Conservation (phyloP, 2,329 filamentous ascomycete genomes). For the Clonostachys chloroleuca region DNA sequence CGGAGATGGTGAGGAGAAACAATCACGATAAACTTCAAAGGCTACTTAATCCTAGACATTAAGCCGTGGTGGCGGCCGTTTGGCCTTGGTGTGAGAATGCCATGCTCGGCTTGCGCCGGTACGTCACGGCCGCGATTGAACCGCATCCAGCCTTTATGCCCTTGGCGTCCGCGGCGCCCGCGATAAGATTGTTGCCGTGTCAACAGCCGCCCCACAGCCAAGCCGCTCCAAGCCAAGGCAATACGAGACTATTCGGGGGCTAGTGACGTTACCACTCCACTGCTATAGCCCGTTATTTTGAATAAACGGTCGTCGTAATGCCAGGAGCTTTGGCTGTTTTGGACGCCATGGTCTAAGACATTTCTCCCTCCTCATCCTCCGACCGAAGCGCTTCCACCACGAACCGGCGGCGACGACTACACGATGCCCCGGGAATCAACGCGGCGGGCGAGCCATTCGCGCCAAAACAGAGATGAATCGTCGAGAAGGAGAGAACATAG, state of each 20-base stretch:
- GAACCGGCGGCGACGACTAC: no score
- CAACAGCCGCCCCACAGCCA: constrained; percentile 21
- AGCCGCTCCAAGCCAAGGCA: background rate
- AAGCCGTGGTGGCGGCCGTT: constrained; percentile 12
- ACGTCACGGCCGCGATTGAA: constrained; percentile 16
- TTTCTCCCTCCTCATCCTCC: constrained; percentile 2
- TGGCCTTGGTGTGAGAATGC: background rate
- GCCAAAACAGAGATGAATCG: constrained; percentile 18
- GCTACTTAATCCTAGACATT: background rate
- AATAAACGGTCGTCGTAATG: no score
- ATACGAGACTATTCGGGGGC: no score
- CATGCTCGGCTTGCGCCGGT: constrained; percentile 30
- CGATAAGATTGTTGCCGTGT: constrained; percentile 34
- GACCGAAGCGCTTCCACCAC: no score
- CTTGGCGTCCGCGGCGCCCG: background rate
- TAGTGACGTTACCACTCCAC: no score
- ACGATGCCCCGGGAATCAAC: constrained; percentile 9
- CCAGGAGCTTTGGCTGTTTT: no score
- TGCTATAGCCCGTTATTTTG: no score
- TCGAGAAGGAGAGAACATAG: constrained; percentile 25
- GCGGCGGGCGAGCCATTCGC: constrained; percentile 18
- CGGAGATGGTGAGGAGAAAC: background rate
- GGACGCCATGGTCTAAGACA: no score
- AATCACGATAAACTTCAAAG: background rate
- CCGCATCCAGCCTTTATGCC: background rate